A percentile compares a stretch with the other conserved stretches of the same genome.
Evolutionary conservation across 1,284 basidiomycete species (phyloP).

Genomic region (Puccinia horiana): DNA sequence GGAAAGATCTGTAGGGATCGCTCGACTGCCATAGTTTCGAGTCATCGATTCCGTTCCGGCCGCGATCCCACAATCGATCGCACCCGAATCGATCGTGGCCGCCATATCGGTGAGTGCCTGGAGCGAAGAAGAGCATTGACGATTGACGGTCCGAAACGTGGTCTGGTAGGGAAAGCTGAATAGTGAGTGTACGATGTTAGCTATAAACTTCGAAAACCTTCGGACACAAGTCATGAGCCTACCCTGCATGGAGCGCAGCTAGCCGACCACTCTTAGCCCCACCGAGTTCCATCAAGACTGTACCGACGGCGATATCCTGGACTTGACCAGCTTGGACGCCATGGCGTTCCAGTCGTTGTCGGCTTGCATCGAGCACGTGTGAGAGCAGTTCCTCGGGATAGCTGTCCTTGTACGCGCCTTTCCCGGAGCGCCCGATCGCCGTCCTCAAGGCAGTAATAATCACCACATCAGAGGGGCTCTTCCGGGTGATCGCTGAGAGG

Average conservation of each 20-base stretch:
- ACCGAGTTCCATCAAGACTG: constrained; percentile 60
- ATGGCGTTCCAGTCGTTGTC: constrained; percentile 58
- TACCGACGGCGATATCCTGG: constrained; percentile 59
- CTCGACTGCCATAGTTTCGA: constrained; percentile 56
- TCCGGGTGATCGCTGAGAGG: constrained; percentile 47
- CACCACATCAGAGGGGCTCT: constrained; percentile 56
- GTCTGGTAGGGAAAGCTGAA: constrained; percentile 47
- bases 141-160: constrained; percentile 57
- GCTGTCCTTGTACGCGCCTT: constrained; percentile 57
- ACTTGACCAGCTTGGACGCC: constrained; percentile 56
- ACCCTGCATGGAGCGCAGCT: constrained; percentile 59
- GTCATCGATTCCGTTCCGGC: constrained; percentile 58
- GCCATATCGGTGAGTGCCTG: constrained; percentile 59
- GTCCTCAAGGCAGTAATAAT: constrained; percentile 59
- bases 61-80: constrained; percentile 56
- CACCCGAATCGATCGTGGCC: constrained; percentile 56
- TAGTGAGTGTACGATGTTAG: no score
- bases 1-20: constrained; percentile 56
- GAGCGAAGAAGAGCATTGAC: constrained; percentile 59
- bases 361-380: constrained; percentile 56
- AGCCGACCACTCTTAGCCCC: constrained; percentile 59
- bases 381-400: constrained; percentile 58
- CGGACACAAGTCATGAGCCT: not conserved
- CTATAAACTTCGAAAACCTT: no score
- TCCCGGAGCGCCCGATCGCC: constrained; percentile 58